Evolutionary conservation across 768 basidiomycete genomes (phyloP), one percentile per base, ranked within the genome.

Genomic region (Leccinum boreale): DNA sequence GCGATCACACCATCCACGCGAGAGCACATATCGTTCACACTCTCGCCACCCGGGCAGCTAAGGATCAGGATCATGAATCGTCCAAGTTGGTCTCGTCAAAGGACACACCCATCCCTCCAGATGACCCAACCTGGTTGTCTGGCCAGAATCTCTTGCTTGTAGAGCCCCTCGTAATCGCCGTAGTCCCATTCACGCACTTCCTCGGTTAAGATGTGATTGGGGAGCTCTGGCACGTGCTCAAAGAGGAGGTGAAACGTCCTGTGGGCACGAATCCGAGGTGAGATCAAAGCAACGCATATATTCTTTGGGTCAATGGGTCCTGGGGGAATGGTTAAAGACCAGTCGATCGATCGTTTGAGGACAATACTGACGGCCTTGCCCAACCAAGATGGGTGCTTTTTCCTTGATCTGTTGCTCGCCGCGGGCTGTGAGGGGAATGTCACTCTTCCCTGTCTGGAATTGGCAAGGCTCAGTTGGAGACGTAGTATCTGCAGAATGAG

Each of bases 41-140:
- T 87, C 76, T 98, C 95, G 24, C 95, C 95, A 17, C 85, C 87
- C 12, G 93, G 92, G 64, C 94, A 96, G 2, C 91, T 92, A 52
- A 36, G 26, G 62, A 53, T 44, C 66, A 50, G 52, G 58, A 58
- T 46, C 26, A 24, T 39, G 52, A 33, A 19, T n/a, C 15, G 33
- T 36, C 48, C 36, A 35, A n/a, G 23, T n/a, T 21, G 12, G 36
- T 19, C 26, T 42, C 36, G 11, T 29, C 23, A 42, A 42, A 39
- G 49, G 10, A 72, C 78, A 35, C 69, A 87, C 87, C 91, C 93
- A 66, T 94, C 89, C 42, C 71, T 79, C 92, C 92, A 96, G 65
- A 95, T 94, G n/a, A 70, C 65, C 93, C 93, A 98, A 33, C 67
- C 70, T 4, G 80, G 76, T 52, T 76, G 81, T 56, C 75, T 79